Conservation (phyloP, 495 filamentous ascomycete genomes). For the Aspergillus olivimuriae region DNA sequence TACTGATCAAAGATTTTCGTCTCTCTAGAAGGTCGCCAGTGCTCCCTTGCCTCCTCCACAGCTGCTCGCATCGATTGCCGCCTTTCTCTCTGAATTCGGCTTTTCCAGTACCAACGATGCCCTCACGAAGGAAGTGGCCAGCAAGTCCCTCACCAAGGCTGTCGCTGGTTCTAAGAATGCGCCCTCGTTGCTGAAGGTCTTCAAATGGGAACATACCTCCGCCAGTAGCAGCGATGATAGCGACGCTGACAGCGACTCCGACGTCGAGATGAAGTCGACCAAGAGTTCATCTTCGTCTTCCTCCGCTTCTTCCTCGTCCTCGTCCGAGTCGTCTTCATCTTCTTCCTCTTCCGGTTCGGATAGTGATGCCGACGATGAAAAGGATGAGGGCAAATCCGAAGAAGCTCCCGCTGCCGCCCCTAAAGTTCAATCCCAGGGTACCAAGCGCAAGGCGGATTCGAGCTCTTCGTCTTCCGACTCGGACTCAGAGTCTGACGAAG, state of each 20-base stretch:
- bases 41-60: conserved; percentile 43
- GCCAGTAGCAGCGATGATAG: conserved; percentile 18
- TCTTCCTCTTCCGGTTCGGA: conserved; percentile 48
- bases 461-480: conserved; percentile 37
- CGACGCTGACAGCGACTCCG: conserved; percentile 39
- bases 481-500: conserved; percentile 19
- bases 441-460: conserved; percentile 62
- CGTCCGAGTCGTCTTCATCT: conserved; percentile 39
- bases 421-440: conserved; percentile 34
- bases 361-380: conserved; percentile 54
- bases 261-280: conserved; percentile 47
- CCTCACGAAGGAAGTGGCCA: conserved; percentile 49
- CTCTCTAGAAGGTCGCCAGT: conserved; percentile 2
- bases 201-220: conserved; percentile 36
- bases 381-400: conserved; percentile 42
- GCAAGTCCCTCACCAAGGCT: conserved; percentile 14
- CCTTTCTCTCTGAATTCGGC: conserved; percentile 60
- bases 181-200: conserved; percentile 43
- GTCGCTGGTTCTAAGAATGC: conserved; percentile 27
- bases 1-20: not conserved
- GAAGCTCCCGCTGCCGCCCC: conserved; percentile 21
- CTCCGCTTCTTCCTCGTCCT: no score
- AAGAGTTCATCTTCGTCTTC: conserved; percentile 32
- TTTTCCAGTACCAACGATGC: conserved; percentile 52
- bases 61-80: conserved; percentile 58